Conservation (phyloP, 2,329 filamentous ascomycete species). For the Fusarium marasasianum region DNA sequence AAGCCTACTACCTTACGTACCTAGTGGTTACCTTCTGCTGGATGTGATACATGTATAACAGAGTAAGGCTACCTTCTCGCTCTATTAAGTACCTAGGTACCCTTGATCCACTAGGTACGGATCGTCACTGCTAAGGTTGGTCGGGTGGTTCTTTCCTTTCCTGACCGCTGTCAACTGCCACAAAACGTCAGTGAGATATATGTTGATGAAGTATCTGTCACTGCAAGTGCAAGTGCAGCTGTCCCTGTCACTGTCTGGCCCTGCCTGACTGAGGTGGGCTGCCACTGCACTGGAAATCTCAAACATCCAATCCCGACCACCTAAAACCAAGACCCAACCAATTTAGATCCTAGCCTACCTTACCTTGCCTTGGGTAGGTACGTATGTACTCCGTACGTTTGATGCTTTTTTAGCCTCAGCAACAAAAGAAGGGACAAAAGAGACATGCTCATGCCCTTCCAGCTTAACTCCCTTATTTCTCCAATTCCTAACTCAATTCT, state of each 20-base stretch:
- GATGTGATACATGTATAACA: background rate
- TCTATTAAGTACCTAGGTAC: background rate
- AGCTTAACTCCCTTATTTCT: background rate
- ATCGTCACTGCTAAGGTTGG: slow-evolving; percentile 1
- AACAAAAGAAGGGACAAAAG: slow-evolving; percentile 5
- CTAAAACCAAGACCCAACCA: background rate
- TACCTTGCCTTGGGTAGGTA: background rate
- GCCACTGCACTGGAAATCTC: background rate
- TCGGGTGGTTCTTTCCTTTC: background rate
- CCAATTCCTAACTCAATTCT: background rate
- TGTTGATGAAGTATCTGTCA: background rate
- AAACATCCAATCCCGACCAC: background rate
- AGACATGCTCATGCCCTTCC: background rate
- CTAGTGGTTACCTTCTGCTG: background rate
- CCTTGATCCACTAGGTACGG: background rate
- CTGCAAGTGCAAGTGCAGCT: background rate
- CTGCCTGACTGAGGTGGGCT: background rate
- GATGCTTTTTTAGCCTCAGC: background rate
- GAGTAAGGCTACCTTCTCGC: background rate
- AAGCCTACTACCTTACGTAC: background rate
- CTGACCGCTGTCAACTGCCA: slow-evolving; percentile 2
- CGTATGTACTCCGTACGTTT: background rate
- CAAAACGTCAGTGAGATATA: background rate
- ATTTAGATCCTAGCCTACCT: background rate
- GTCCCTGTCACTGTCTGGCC: background rate